Conservation (phyloP, 2,329 filamentous ascomycete species). For the Eutypa lata region DNA sequence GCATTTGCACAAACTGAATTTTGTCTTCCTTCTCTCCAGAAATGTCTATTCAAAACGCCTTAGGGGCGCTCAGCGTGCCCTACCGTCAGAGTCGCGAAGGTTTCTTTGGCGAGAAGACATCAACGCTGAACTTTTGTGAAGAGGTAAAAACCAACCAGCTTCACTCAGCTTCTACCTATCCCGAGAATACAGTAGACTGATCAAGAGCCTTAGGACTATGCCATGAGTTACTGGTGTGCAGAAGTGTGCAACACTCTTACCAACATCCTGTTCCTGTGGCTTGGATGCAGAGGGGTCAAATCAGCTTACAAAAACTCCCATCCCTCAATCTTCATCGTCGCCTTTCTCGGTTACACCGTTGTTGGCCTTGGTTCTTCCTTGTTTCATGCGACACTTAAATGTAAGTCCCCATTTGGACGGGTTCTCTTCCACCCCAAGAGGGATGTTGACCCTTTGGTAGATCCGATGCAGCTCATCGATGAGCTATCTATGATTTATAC, state of each 20-base stretch:
- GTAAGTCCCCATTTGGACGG: slow-evolving; percentile 31
- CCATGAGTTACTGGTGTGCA: slow-evolving; percentile 70
- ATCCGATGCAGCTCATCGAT: slow-evolving; percentile 59
- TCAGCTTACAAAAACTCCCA: slow-evolving; percentile 72
- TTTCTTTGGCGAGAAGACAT: slow-evolving; percentile 68
- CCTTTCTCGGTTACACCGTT: slow-evolving; percentile 50
- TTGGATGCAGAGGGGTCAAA: slow-evolving; percentile 71
- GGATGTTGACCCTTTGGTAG: slow-evolving; percentile 27
- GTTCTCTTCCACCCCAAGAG: neutral
- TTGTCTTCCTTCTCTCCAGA: neutral
- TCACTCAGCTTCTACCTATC: neutral
- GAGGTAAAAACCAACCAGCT: slow-evolving; percentile 52
- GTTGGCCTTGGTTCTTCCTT: slow-evolving; percentile 54
- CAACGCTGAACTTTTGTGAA: slow-evolving; percentile 77
- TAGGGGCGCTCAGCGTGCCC: slow-evolving; percentile 23
- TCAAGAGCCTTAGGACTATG: slow-evolving; percentile 47
- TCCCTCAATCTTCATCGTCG: slow-evolving; percentile 70
- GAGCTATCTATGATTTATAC: slow-evolving; percentile 61
- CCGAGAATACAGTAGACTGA: slow-evolving; percentile 5
- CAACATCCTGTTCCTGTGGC: slow-evolving; percentile 76
- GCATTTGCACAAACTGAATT: too few relatives aligned
- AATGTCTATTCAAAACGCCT: slow-evolving; percentile 15
- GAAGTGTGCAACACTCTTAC: slow-evolving; percentile 80
- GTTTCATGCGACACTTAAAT: slow-evolving; percentile 57
- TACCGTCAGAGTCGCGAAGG: slow-evolving; percentile 38